Evolutionary conservation across 2,329 filamentous ascomycete species (phyloP).

Genomic region (Fusarium lateritium): DNA sequence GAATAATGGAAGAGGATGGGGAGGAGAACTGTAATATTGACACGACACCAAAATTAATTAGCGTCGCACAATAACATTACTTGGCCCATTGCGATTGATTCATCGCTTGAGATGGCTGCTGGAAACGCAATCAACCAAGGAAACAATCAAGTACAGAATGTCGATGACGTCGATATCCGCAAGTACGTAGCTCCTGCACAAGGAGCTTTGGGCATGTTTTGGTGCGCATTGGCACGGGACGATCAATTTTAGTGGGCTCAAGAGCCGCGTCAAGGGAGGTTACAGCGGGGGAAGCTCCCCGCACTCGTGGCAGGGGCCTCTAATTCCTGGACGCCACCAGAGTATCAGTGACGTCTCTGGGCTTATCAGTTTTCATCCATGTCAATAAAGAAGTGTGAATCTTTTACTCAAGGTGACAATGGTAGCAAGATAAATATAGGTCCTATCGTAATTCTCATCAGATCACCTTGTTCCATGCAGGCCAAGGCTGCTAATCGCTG

Average conservation of each 20-base stretch:
- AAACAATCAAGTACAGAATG: slow-evolving; percentile 35
- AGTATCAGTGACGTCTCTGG: slow-evolving; percentile 19
- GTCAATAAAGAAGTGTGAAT: neutral
- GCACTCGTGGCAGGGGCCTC: slow-evolving; percentile 11
- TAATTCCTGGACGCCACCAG: slow-evolving; percentile 26
- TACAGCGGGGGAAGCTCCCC: slow-evolving; percentile 29
- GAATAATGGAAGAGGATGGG: slow-evolving; percentile 1
- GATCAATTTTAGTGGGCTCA: slow-evolving; percentile 35
- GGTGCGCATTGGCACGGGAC: slow-evolving; percentile 11
- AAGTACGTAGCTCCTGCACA: slow-evolving; percentile 19
- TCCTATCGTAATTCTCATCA: neutral
- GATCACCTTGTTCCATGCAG: slow-evolving; percentile 12
- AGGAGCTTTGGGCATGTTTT: slow-evolving; percentile 15
- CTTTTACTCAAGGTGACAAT: neutral
- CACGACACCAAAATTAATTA: slow-evolving; percentile 24
- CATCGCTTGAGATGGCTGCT: slow-evolving; percentile 36
- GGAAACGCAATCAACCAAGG: slow-evolving; percentile 37
- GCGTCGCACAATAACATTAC: slow-evolving; percentile 30
- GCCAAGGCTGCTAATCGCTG: slow-evolving; percentile 30
- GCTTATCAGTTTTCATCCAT: slow-evolving; percentile 1
- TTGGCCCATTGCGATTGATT: slow-evolving; percentile 31
- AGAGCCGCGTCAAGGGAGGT: slow-evolving; percentile 36
- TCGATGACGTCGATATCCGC: slow-evolving; percentile 46
- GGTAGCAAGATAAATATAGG: neutral
- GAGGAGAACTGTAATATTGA: slow-evolving; percentile 34